Percentiles rank a stretch among this genome's conserved stretches.
Conservation (phyloP, 441 rosid species). For the Gossypium aridum region DNA sequence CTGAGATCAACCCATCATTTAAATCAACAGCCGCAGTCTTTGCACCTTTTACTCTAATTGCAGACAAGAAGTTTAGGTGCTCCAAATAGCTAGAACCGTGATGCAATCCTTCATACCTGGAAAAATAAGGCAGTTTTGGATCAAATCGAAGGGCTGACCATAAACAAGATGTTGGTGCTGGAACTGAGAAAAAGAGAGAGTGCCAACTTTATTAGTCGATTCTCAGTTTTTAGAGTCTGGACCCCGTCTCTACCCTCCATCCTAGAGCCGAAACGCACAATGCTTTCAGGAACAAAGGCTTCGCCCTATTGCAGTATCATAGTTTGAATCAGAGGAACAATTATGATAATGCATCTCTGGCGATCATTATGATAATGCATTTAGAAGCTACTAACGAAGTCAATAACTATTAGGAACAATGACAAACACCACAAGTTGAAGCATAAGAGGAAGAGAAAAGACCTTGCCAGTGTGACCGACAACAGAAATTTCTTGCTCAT, state of each 20-base stretch:
- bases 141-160: neutral
- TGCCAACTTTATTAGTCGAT: conserved; percentile 64
- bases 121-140: conserved; percentile 2
- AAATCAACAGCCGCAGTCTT: conserved; percentile 59
- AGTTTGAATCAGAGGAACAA: neutral
- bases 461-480: conserved; percentile 84
- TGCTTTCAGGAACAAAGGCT: conserved; percentile 82
- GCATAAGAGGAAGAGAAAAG: neutral
- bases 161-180: neutral
- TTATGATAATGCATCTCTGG: neutral
- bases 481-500: conserved; percentile 88
- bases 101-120: conserved; percentile 83
- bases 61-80: conserved; percentile 69
- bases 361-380: neutral
- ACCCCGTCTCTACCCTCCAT: conserved; percentile 62
- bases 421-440: neutral
- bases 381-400: neutral
- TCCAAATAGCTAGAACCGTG: conserved; percentile 94
- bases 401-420: neutral
- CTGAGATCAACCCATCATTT: conserved; percentile 86
- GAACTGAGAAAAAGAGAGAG: neutral
- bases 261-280: conserved; percentile 62
- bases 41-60: conserved; percentile 44
- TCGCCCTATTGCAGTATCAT: conserved; percentile 54
- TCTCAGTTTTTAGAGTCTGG: conserved; percentile 59